phyloP scores from a whole-genome alignment of 2,329 filamentous ascomycete genomes.

The Pseudophaeomoniella oleicola region DNA sequence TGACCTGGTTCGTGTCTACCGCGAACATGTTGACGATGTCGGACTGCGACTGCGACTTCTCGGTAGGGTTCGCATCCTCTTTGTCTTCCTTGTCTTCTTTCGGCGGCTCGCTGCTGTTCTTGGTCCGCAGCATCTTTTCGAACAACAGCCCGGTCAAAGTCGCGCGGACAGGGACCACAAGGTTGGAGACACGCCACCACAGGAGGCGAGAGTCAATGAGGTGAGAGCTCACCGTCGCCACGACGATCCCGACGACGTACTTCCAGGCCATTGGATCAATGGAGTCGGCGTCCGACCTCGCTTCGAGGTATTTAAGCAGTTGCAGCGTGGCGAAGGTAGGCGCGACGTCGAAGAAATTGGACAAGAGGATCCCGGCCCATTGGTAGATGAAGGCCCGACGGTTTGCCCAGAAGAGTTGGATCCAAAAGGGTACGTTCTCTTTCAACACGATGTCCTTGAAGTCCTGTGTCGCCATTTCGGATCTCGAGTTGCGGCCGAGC shows the following conservation, averaged over 20 bases:
- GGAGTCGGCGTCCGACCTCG: constrained; percentile 59
- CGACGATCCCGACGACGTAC: constrained; percentile 49
- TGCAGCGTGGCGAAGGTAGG: constrained; percentile 29
- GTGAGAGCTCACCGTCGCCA: constrained; percentile 18
- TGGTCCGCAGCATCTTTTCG: constrained; percentile 21
- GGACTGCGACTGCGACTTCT: neutral
- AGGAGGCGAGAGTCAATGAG: constrained; percentile 2
- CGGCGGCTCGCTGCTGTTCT: constrained; percentile 35
- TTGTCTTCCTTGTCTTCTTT: constrained; percentile 41
- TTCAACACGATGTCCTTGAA: constrained; percentile 20
- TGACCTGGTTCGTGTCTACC: constrained; percentile 56
- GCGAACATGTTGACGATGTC: constrained; percentile 60
- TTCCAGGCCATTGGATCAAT: constrained; percentile 64
- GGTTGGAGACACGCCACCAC: constrained; percentile 13
- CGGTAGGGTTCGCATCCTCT: constrained; percentile 17
- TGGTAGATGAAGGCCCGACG: constrained; percentile 42
- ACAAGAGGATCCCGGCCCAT: constrained; percentile 22
- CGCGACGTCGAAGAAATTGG: neutral
- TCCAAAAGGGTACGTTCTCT: constrained; percentile 37
- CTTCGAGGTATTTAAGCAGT: constrained; percentile 43
- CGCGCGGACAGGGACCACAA: constrained; percentile 16
- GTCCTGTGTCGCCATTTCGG: constrained; percentile 36
- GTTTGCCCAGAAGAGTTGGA: constrained; percentile 45
- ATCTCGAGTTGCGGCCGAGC: constrained; percentile 40
- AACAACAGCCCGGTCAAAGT: constrained; percentile 16